Base-by-base conservation (phyloP, 768 basidiomycete genomes). In the Tylopilus rubrobrunneus region DNA sequence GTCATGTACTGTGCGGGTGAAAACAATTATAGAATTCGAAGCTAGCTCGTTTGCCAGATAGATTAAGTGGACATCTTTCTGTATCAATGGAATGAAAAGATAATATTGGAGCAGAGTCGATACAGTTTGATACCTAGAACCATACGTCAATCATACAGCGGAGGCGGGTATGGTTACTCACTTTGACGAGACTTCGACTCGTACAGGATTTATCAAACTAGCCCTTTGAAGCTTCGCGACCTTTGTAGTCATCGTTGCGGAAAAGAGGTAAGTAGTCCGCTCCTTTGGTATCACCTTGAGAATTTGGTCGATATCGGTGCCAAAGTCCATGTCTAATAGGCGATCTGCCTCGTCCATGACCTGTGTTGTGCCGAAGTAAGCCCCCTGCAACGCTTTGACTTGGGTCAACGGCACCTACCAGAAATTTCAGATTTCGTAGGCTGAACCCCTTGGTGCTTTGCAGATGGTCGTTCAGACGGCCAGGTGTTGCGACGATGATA, bases 211-310 rank as follows among this genome's bases (percentile, higher is more conserved):
- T 31, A 83, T 81, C 65, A 98, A 76, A 76, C 92, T 94, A 31
- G 97, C 95, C 49, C 96, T 75, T 68, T 98, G 96, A 11, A 99
- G 77, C 71, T 98, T 98, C 11, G 90, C 92, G 4, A 99, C 93
- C 73, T 98, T 98, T 14, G 92, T 93, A 11, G 97, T 96, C 96
- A 99, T 98, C 21, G 96, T 98, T 7, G 96, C 97, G 12, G 96
- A 98, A 75, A 94, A 99, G 2, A 99, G 80, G 67, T 93, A 98
- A 3, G 97, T 99, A 29, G 87, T 90, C 11, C 97, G 83, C 62
- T 98, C 95, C 64, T 85, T 91, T 21, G 96, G 97, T 57, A 99
- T 87, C 37, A 92, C 83, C 72, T 95, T 96, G 34, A 99, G 79
- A 63, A 99, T 94, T 75, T 92, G 93, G 76, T 98, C 96, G 61